phyloP scores from a whole-genome alignment of 768 basidiomycete species.

The Ephemerocybe angulata region DNA sequence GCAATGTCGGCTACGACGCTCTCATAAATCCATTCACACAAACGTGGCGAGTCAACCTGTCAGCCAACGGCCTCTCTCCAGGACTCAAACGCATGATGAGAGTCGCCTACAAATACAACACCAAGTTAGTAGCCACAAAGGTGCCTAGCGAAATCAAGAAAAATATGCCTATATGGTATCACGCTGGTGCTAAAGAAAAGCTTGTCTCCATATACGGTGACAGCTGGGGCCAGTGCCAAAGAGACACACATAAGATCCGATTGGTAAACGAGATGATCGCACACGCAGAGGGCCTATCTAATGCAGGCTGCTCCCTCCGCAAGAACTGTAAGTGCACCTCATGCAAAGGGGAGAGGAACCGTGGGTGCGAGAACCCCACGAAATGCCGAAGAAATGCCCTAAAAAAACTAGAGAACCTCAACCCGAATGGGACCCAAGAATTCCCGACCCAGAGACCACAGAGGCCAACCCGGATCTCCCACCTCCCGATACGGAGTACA shows the following conservation, averaged over 20 bases:
- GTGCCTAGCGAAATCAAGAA: slow-evolving; percentile 8
- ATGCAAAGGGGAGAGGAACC: background rate
- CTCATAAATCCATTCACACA: background rate
- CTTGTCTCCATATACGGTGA: no score
- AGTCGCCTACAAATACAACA: slow-evolving; percentile 17
- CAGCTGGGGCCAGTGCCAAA: no score
- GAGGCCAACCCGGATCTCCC: background rate
- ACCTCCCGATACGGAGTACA: background rate
- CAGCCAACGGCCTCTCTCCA: background rate
- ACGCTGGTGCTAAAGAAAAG: no score
- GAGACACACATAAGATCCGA: no score
- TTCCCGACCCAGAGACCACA: background rate
- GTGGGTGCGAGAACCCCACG: slow-evolving; percentile 16
- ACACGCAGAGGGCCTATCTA: no score
- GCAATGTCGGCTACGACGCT: background rate
- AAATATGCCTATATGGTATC: slow-evolving; percentile 30
- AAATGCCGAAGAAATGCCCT: slow-evolving; percentile 13
- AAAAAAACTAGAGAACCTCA: slow-evolving; percentile 14
- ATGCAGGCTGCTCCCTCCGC: no score
- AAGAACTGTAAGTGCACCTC: slow-evolving; percentile 7
- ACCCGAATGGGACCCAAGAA: slow-evolving; percentile 20
- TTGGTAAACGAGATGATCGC: no score
- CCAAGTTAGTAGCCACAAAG: slow-evolving; percentile 10
- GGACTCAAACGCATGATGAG: slow-evolving; percentile 12
- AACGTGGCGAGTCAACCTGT: background rate